Percentiles rank a stretch among this genome's conserved stretches.
phyloP scores from a whole-genome alignment of 495 filamentous ascomycete species.

The Jackrogersella multiformis region DNA sequence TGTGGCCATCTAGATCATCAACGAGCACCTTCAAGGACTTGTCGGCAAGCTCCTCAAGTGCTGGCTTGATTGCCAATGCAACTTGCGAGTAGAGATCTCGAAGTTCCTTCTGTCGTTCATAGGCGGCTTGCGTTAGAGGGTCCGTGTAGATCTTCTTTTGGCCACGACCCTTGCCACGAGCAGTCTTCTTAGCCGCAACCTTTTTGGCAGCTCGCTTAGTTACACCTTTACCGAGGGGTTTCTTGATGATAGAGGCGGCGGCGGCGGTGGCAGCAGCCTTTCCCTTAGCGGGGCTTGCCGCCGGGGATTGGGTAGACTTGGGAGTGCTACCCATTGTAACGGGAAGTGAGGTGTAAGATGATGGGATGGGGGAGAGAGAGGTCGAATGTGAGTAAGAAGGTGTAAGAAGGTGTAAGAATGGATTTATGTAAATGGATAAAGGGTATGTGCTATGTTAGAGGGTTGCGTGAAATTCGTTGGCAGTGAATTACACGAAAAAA shows the following conservation, averaged over 20 bases:
- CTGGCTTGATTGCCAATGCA: slow-evolving; percentile 52
- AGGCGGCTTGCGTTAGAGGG: slow-evolving; percentile 53
- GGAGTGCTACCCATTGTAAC: slow-evolving; percentile 46
- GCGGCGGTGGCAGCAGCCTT: slow-evolving; percentile 37
- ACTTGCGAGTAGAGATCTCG: slow-evolving; percentile 51
- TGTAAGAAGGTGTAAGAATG: not conserved
- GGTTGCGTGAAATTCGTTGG: slow-evolving; percentile 27
- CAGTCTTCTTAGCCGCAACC: slow-evolving; percentile 44
- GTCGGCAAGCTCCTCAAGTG: slow-evolving; percentile 55
- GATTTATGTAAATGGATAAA: no score
- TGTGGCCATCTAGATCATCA: slow-evolving; percentile 44
- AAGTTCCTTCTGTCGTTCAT: slow-evolving; percentile 56
- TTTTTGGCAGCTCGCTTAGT: slow-evolving; percentile 46
- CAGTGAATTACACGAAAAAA: slow-evolving; percentile 23
- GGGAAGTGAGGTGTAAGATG: not conserved
- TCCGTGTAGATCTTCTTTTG: slow-evolving; percentile 56
- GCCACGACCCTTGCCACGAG: slow-evolving; percentile 51
- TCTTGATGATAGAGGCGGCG: no score
- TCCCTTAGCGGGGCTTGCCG: slow-evolving; percentile 46
- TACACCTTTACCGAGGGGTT: slow-evolving; percentile 34
- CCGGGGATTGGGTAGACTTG: slow-evolving; percentile 44
- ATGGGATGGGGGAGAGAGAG: not conserved
- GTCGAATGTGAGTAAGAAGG: not conserved
- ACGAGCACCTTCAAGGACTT: slow-evolving; percentile 48
- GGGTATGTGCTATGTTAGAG: not conserved